Percentiles rank a stretch among this genome's conserved stretches.
Conservation (phyloP, 1,284 basidiomycete genomes). For the Psilocybe mexicana region DNA sequence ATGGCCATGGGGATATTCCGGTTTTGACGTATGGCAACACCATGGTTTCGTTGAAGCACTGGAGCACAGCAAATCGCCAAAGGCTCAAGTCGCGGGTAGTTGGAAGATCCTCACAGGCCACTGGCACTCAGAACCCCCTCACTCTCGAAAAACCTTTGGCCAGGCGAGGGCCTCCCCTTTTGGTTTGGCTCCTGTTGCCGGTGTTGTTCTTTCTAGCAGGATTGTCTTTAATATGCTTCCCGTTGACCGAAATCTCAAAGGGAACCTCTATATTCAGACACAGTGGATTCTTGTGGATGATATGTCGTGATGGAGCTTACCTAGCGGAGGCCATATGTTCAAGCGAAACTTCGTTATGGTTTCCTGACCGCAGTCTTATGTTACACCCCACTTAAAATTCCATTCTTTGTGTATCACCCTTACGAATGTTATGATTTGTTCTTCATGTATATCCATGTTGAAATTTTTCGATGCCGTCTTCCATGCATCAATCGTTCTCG, state of each 20-base stretch:
- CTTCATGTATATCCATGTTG: no score
- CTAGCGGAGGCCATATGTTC: not conserved
- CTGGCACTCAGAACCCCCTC: not conserved
- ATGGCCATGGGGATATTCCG: not conserved
- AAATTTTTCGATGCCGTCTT: not conserved
- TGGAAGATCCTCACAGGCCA: not conserved
- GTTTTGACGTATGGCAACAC: slow-evolving; percentile 10
- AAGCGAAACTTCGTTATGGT: not conserved
- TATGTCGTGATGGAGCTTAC: not conserved
- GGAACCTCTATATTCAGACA: not conserved
- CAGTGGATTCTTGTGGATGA: not conserved
- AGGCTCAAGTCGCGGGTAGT: not conserved
- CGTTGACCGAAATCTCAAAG: not conserved
- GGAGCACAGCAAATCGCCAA: slow-evolving; percentile 4
- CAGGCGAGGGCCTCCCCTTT: no score
- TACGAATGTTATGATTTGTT: not conserved
- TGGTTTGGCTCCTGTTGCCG: no score
- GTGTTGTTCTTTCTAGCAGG: not conserved
- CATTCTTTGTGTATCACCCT: not conserved
- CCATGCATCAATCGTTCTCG: no score
- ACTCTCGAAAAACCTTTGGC: not conserved
- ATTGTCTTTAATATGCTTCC: not conserved
- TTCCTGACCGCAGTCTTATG: slow-evolving; percentile 4
- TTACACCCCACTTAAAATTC: slow-evolving; percentile 1
- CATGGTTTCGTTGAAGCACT: slow-evolving; percentile 8